Base-by-base conservation (phyloP, 805 yeast genomes). In the Wickerhamiella kazuoi region DNA sequence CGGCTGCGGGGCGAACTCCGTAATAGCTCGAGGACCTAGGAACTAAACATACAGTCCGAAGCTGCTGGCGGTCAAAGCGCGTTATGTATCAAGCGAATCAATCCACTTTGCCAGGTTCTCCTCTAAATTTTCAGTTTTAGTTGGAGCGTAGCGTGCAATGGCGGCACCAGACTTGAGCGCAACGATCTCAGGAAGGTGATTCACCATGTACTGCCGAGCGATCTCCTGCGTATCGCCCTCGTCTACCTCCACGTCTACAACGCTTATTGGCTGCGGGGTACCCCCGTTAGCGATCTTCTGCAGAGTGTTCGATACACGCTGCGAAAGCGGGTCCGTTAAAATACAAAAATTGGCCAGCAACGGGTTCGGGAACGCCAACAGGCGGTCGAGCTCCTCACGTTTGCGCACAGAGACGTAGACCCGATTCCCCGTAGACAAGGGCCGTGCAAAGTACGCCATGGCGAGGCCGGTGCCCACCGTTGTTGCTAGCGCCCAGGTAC, bases 201-300 rank as follows among this genome's bases (percentile, higher is more conserved):
- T 61, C 17, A 75, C 69, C 17, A 67, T 64, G 52, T 76, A 82
- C 35, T 74, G 66, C 34, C 67, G 55, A 55, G 72, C 55, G 41
- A 80, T 57, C 9, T 71, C 79, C 36, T 67, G 64, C 18, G 76
- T 74, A 2, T 69, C 83, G 9, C 67, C 68, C 44, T 72, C 71
- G 51, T 80, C 90, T 26, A 75, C 64, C 49, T 79, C 80, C 15
- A 80, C 68, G 51, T 78, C 84, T 7, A 77, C 90, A 61, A 74
- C 61, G 49, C 72, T 71, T 26, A 80, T 64, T 33, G 58, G 59
- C 41, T 68, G 64, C 34, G 65, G 68, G 39, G 67, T 69, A 36
- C 57, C 55, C 18, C 63, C 60, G 11, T 42, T 40, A 8, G 74
- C 65, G 4, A 72, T 62, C 35, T 67, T 54, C 47, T 72, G 75